Evolutionary conservation across 2,329 filamentous ascomycete genomes (phyloP).

Genomic region (Curvularia sp.): DNA sequence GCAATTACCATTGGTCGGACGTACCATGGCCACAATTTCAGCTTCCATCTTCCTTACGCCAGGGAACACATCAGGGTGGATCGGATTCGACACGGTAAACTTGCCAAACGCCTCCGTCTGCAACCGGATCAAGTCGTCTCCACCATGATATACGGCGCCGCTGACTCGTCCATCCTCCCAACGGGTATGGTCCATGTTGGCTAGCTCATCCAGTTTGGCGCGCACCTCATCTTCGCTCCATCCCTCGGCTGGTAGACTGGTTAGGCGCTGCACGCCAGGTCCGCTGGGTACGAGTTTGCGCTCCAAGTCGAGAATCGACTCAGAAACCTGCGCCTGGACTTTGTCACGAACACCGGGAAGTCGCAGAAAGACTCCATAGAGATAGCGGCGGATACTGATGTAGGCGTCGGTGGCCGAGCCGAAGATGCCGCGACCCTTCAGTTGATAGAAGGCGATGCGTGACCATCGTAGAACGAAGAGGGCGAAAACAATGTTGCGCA

Average conservation of each 20-base stretch:
- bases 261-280: slow-evolving; percentile 74
- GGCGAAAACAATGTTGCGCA: slow-evolving; percentile 88
- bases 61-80: slow-evolving; percentile 97
- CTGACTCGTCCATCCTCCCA: slow-evolving; percentile 97
- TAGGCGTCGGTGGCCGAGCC: slow-evolving; percentile 81
- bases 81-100: slow-evolving; percentile 95
- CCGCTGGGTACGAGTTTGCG: slow-evolving; percentile 79
- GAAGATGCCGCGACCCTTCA: slow-evolving; percentile 86
- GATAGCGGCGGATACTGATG: slow-evolving; percentile 70
- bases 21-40: slow-evolving; percentile 94
- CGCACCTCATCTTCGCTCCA: slow-evolving; percentile 80
- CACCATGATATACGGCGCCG: slow-evolving; percentile 95
- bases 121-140: slow-evolving; percentile 77
- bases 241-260: slow-evolving; percentile 81
- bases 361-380: slow-evolving; percentile 85
- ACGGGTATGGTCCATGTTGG: slow-evolving; percentile 87
- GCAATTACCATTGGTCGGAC: not conserved
- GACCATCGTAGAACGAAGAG: slow-evolving; percentile 86
- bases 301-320: slow-evolving; percentile 81
- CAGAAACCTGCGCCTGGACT: slow-evolving; percentile 83
- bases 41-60: slow-evolving; percentile 99
- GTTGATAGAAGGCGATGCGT: slow-evolving; percentile 79
- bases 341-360: slow-evolving; percentile 85
- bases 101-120: slow-evolving; percentile 93
- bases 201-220: slow-evolving; percentile 78